phyloP scores from a whole-genome alignment of 2,329 filamentous ascomycete species.

The Verticillium longisporum region DNA sequence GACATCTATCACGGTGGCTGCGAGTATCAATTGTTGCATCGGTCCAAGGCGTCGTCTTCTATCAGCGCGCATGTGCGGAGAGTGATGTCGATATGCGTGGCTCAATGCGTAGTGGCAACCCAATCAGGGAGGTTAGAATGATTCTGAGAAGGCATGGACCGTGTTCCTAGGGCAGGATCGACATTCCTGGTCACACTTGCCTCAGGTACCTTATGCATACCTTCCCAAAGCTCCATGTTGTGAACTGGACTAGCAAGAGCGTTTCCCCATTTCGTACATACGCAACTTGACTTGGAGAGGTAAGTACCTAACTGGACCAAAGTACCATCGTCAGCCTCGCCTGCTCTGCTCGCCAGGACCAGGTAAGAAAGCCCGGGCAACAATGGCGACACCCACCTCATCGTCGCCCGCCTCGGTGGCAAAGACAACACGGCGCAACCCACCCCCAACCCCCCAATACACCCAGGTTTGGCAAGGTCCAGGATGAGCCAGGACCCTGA shows the following conservation, averaged over 20 bases:
- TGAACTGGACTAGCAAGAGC: too few species aligned
- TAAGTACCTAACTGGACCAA: too few species aligned
- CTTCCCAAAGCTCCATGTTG: background rate
- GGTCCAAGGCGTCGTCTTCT: background rate
- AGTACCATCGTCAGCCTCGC: too few species aligned
- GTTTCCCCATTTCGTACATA: too few species aligned
- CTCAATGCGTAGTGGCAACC: background rate
- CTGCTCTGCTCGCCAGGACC: too few species aligned
- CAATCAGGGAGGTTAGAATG: background rate
- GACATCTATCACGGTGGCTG: background rate
- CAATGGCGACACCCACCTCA: too few species aligned
- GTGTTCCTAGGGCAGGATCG: background rate
- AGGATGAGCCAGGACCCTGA: background rate
- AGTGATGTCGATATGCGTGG: background rate
- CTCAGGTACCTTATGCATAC: background rate
- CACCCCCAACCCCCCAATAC: too few species aligned
- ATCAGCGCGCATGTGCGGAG: background rate
- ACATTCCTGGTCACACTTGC: background rate
- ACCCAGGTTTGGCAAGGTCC: background rate
- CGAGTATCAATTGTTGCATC: background rate
- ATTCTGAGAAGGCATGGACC: background rate
- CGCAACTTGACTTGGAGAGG: too few species aligned
- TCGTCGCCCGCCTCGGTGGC: background rate
- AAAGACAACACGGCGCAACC: background rate
- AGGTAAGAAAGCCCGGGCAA: too few species aligned